Evolutionary conservation across 1,284 basidiomycete species (phyloP).

Genomic region (Trametes pubescens): DNA sequence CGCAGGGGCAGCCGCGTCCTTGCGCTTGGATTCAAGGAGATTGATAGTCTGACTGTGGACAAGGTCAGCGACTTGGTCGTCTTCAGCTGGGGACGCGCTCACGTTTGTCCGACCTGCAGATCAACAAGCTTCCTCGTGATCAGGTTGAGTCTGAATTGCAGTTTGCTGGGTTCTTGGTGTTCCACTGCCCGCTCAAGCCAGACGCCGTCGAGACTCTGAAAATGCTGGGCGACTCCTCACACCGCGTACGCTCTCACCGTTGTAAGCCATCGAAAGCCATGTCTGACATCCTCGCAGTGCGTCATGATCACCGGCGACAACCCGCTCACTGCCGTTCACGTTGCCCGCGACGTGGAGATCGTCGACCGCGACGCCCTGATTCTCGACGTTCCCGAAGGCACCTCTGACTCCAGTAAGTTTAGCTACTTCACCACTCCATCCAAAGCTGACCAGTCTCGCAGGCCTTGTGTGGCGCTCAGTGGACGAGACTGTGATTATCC

Average conservation of each 20-base stretch:
- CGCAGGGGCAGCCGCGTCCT: slow-evolving; percentile 91
- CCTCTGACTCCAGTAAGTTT: slow-evolving; percentile 67
- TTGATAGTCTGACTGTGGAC: slow-evolving; percentile 70
- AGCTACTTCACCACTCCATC: background rate
- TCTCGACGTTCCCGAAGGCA: slow-evolving; percentile 86
- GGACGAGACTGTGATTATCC: slow-evolving; percentile 87
- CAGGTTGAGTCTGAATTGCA: slow-evolving; percentile 78
- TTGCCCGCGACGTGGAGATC: slow-evolving; percentile 94
- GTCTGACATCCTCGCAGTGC: slow-evolving; percentile 60
- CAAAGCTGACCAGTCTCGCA: slow-evolving; percentile 36
- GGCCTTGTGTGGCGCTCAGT: slow-evolving; percentile 94
- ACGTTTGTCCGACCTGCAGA: slow-evolving; percentile 52
- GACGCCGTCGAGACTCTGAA: slow-evolving; percentile 90
- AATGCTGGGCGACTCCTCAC: slow-evolving; percentile 94
- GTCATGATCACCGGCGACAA: slow-evolving; percentile 99
- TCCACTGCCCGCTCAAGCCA: slow-evolving; percentile 95
- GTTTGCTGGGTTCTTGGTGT: slow-evolving; percentile 94
- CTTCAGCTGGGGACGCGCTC: background rate
- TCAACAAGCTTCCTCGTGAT: slow-evolving; percentile 84
- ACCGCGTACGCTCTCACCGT: slow-evolving; percentile 70
- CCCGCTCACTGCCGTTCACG: slow-evolving; percentile 93
- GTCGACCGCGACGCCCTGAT: slow-evolving; percentile 94
- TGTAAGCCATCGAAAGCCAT: background rate
- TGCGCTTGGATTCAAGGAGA: slow-evolving; percentile 87
- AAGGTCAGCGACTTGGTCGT: slow-evolving; percentile 54